Conservation (phyloP, 371 early-diverging fungal species). For the Amoeboaphelidium protococcarum region DNA sequence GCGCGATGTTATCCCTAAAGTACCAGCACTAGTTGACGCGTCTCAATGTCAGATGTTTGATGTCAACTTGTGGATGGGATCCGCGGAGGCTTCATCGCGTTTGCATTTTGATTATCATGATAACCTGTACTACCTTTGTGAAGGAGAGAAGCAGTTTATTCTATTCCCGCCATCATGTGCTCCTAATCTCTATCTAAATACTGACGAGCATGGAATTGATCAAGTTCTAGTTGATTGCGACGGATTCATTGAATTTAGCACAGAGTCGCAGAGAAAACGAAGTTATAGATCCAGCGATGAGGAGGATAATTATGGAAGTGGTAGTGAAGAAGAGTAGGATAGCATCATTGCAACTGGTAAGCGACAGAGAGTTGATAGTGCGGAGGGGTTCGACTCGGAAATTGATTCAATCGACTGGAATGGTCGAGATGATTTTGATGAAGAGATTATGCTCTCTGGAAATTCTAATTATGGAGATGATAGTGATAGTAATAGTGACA, state of each 20-base stretch:
- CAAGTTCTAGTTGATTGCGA: no score
- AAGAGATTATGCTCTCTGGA: not conserved
- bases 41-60: no score
- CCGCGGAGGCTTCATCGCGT: constrained; percentile 7
- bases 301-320: constrained; percentile 58
- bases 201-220: no score
- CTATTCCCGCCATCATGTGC: constrained; percentile 15
- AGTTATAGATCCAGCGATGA: constrained; percentile 62
- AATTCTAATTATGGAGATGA: not conserved
- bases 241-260: no score
- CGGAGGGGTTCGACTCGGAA: constrained; percentile 3
- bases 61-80: not conserved
- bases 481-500: constrained; percentile 7
- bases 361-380: constrained; percentile 1
- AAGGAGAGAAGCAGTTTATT: constrained; percentile 12
- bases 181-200: no score
- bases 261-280: constrained; percentile 65
- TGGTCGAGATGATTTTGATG: not conserved
- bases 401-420: not conserved
- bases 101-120: constrained; percentile 23
- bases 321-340: no score
- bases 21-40: no score
- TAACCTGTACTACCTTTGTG: constrained; percentile 19
- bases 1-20: no score
- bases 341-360: constrained; percentile 7